Evolutionary conservation across 345 rosid species (phyloP).

Genomic region (Fremontodendron californicum): DNA sequence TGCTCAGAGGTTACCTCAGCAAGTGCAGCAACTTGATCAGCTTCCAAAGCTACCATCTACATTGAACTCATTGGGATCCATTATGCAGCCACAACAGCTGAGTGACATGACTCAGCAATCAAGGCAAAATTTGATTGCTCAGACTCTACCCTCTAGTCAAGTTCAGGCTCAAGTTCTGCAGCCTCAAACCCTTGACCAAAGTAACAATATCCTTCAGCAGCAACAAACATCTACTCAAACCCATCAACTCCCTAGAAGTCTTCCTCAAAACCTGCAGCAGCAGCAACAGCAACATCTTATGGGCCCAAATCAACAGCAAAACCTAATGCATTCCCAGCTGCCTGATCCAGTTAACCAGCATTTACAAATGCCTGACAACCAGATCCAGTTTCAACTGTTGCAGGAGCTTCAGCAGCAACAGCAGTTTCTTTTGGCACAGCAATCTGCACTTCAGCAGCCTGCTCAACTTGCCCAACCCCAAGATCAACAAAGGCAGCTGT

Average conservation of each 20-base stretch:
- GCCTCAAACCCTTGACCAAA: slow-evolving; percentile 42
- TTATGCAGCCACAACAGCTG: slow-evolving; percentile 17
- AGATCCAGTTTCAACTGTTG: slow-evolving; percentile 59
- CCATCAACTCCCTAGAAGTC: slow-evolving; percentile 41
- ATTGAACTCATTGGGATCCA: neutral
- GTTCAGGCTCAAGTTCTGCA: slow-evolving; percentile 47
- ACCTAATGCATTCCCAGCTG: slow-evolving; percentile 35
- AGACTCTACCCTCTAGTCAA: slow-evolving; percentile 37
- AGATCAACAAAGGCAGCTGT: slow-evolving; percentile 47
- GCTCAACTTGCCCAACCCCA: slow-evolving; percentile 40
- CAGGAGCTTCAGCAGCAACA: slow-evolving; percentile 80
- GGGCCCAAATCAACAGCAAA: slow-evolving; percentile 46
- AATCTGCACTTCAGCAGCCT: slow-evolving; percentile 43
- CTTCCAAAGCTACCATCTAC: slow-evolving; percentile 29
- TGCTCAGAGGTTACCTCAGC: slow-evolving; percentile 22
- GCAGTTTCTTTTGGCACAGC: slow-evolving; percentile 44
- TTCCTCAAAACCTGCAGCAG: slow-evolving; percentile 53
- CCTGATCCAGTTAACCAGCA: slow-evolving; percentile 46
- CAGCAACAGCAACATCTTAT: slow-evolving; percentile 39
- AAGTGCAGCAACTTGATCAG: slow-evolving; percentile 27
- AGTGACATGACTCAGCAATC: slow-evolving; percentile 44
- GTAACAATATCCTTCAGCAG: slow-evolving; percentile 27
- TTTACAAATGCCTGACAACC: slow-evolving; percentile 45
- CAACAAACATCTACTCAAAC: slow-evolving; percentile 44
- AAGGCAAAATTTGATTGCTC: slow-evolving; percentile 44